Evolutionary conservation across 139 green algal genomes (phyloP), one percentile per base, ranked within the genome.

Genomic region (Bryopsis sp.): DNA sequence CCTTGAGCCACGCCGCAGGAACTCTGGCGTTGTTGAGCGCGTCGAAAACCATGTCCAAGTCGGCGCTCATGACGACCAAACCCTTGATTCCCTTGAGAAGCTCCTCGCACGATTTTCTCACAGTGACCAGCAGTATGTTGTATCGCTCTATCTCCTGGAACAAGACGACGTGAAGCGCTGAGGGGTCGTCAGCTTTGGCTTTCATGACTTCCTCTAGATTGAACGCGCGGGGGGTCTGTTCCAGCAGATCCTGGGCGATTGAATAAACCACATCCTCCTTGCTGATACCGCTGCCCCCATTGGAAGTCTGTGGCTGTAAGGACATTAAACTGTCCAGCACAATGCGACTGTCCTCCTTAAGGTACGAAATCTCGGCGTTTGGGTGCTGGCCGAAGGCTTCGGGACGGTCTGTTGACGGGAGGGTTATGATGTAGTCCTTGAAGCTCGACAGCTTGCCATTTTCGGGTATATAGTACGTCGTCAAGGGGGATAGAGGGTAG

Each of bases 111-210:
- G 26, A 74, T 36, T 64, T 47, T 36, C 84, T 70, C 11, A 92
- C 76, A 1, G 37, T 36, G 15, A 78, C 74, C 36, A 95, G 78
- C 69, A 95, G 88, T 33, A 68, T 61, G 78, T 95, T 95, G 85
- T 95, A 94, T 29, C 89, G 79, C 78, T 94, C 88, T n/a, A 93
- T 66, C 82, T 77, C 50, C 68, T 95, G 89, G 78, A 93, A 91
- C 47, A 95, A 76, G 78, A 92, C 86, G 58, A 94, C 89, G 72
- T 95, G 87, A 70, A 93, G 83, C 50, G 89, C 82, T 31, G 48
- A 81, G 2, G 83, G 81, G 74, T 95, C 89, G 54, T 88, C 77
- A 8, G 75, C 73, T 81, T 94, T 95, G 65, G 73, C 57, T 47
- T 87, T 85, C 80, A 87, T 88, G 34, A 94, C 72, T 48, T 81